A percentile compares a stretch with the other conserved stretches of the same genome.
Conservation (phyloP, 2,329 filamentous ascomycete species). For the Sarocladium strictum region DNA sequence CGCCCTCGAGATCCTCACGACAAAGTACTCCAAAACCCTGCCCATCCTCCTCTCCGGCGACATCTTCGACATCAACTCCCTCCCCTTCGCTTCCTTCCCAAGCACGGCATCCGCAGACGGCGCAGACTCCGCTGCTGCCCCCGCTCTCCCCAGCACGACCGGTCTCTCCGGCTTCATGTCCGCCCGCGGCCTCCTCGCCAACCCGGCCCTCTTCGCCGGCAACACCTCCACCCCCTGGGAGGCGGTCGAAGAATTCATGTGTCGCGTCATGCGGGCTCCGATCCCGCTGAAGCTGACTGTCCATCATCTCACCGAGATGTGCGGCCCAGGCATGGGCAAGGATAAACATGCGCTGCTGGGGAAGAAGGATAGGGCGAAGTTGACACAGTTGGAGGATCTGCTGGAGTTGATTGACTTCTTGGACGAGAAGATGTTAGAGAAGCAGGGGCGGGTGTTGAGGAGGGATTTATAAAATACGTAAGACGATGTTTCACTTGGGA, state of each 20-base stretch:
- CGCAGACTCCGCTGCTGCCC: too few relatives aligned
- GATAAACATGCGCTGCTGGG: constrained; percentile 47
- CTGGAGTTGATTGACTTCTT: constrained; percentile 56
- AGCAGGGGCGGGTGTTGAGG: constrained; percentile 25
- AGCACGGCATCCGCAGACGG: constrained; percentile 18
- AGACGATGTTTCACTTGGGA: too few relatives aligned
- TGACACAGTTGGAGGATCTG: constrained; percentile 47
- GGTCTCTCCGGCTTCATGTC: constrained; percentile 62
- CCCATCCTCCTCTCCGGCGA: constrained; percentile 66
- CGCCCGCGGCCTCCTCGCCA: constrained; percentile 60
- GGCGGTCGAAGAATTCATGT: constrained; percentile 58
- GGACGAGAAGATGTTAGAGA: constrained; percentile 40
- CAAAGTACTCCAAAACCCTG: constrained; percentile 45
- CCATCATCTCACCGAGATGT: constrained; percentile 65
- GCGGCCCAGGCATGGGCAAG: constrained; percentile 47
- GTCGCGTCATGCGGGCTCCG: constrained; percentile 48
- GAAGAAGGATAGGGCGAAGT: constrained; percentile 47
- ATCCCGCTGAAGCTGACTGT: constrained; percentile 58
- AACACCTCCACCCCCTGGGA: constrained; percentile 53
- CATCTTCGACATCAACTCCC: constrained; percentile 50
- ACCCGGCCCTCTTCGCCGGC: constrained; percentile 60
- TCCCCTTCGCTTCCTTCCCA: constrained; percentile 35
- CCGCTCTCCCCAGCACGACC: constrained; percentile 33
- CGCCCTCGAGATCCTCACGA: constrained; percentile 50
- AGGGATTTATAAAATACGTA: constrained; percentile 28